Base-by-base conservation (phyloP, 2,329 filamentous ascomycete genomes). In the Penicillium sp. region DNA sequence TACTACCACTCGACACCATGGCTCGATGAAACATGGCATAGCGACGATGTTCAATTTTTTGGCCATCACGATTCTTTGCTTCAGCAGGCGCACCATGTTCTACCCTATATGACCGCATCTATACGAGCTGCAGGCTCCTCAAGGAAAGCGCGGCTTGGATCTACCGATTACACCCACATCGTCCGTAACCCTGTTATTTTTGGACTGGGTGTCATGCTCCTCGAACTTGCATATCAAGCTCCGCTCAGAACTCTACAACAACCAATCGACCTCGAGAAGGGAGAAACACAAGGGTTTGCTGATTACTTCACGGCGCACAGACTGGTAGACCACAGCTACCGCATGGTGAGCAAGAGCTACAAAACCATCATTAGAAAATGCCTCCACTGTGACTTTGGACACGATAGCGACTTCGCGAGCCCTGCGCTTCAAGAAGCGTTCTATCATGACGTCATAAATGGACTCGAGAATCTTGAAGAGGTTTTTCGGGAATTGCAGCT, bases 161-260 rank as follows among this genome's bases (percentile, higher is more conserved):
- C 40, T 1, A 16, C 45, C 4, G 49, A 16, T 4, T 43, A 55
- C 45, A 34, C 43, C 21, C 34, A 38, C 29, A 49, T 58, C 27
- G n/a, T n/a, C n/a, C 55, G 49, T 2, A 55, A 58, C 24, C 52
- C 48, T 0, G 55, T 58, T 32, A 21, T 58, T 5, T 58, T 58
- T 27, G 48, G 52, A 3, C 52, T 55, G 0, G 55, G 55, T 6
- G 24, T 55, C 7, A 58, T 58, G 55, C 31, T 58, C 14, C 44
- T 58, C 8, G 51, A 58, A 34, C 48, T 58, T 24, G 45, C 48
- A 43, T 52, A 45, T n/a, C 48, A 58, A 49, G 42, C 36, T 43
- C 55, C 55, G 8, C 31, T 58, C 18, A 7, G 2, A 43, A 6
- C 32, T 8, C 34, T 58, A 3, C n/a, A 46, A 36, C 16, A 43